phyloP scores from a whole-genome alignment of 208 protist species.

The Leishmania tropica region DNA sequence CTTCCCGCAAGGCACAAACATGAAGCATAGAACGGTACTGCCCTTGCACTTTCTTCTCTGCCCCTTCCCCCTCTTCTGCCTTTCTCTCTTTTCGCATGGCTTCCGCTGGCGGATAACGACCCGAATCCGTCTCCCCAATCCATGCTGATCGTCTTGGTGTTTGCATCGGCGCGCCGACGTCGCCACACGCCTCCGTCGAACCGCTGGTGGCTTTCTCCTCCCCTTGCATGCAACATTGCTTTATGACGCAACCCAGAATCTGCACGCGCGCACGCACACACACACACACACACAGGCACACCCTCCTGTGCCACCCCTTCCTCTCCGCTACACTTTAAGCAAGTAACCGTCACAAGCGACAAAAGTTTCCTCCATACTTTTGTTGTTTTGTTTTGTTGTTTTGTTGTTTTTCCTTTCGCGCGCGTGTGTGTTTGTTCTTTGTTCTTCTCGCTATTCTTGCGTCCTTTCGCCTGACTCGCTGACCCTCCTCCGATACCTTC shows the following conservation, averaged over 20 bases:
- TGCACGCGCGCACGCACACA: neutral
- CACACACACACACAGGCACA: neutral
- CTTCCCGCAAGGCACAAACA: neutral
- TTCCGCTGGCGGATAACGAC: neutral
- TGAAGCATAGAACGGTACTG: neutral
- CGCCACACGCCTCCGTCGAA: neutral
- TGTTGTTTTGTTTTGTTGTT: neutral
- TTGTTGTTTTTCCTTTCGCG: neutral
- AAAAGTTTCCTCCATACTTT: neutral
- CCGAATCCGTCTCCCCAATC: neutral
- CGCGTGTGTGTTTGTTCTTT: neutral
- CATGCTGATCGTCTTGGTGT: neutral
- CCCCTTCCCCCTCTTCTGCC: neutral
- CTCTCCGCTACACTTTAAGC: neutral
- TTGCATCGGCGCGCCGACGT: neutral
- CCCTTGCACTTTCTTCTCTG: neutral
- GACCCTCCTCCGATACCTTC: neutral
- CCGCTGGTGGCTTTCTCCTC: neutral
- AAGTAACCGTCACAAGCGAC: neutral
- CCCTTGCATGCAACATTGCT: neutral
- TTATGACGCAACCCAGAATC: neutral
- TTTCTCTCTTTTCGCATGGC: neutral
- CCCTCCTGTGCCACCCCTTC: neutral
- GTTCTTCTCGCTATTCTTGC: constrained; percentile 16
- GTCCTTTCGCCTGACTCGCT: neutral